These are phyloP conservation scores for Pezicula rhizophila DNA, from an alignment of 2,329 filamentous ascomycete genomes.

Conservation along the genomic window DNA sequence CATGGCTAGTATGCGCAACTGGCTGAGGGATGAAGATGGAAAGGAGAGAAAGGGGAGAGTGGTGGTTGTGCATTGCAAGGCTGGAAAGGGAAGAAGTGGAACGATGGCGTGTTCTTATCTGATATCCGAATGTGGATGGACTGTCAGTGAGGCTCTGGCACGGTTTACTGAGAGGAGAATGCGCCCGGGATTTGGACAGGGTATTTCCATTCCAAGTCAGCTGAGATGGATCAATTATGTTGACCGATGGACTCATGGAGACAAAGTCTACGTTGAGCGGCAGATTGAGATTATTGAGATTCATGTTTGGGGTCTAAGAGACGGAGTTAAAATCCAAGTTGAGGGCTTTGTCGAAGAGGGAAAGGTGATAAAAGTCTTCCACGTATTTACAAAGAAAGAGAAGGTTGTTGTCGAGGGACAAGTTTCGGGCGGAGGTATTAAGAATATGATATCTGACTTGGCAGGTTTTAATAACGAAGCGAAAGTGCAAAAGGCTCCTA, in stretches of 20 bases:
- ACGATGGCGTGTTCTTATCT: constrained; percentile 84
- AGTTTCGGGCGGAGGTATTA: constrained; percentile 41
- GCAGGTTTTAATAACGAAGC: constrained; percentile 29
- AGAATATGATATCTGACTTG: constrained; percentile 50
- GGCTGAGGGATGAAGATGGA: constrained; percentile 47
- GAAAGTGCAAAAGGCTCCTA: constrained; percentile 14
- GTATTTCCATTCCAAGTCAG: constrained; percentile 91
- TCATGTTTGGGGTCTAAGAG: constrained; percentile 80
- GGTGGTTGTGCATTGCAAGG: constrained; percentile 93
- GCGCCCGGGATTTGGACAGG: constrained; percentile 80
- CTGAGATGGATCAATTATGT: constrained; percentile 83
- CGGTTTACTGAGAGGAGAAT: constrained; percentile 79
- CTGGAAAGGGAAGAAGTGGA: constrained; percentile 88
- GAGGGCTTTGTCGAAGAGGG: constrained; percentile 87
- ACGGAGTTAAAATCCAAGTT: constrained; percentile 81
- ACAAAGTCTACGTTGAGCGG: constrained; percentile 76
- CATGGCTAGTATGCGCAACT: constrained; percentile 87
- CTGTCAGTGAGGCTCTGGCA: constrained; percentile 53
- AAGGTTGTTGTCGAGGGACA: constrained; percentile 59
- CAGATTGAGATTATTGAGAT: constrained; percentile 82
- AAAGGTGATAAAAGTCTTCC: constrained; percentile 75
- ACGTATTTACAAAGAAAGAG: constrained; percentile 72
- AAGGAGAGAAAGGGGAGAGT: constrained; percentile 47
- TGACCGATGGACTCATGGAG: constrained; percentile 70
- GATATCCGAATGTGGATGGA: constrained; percentile 78